These are phyloP conservation scores for Collybia sordida DNA, from an alignment of 768 basidiomycete genomes.

Conservation along the genomic window DNA sequence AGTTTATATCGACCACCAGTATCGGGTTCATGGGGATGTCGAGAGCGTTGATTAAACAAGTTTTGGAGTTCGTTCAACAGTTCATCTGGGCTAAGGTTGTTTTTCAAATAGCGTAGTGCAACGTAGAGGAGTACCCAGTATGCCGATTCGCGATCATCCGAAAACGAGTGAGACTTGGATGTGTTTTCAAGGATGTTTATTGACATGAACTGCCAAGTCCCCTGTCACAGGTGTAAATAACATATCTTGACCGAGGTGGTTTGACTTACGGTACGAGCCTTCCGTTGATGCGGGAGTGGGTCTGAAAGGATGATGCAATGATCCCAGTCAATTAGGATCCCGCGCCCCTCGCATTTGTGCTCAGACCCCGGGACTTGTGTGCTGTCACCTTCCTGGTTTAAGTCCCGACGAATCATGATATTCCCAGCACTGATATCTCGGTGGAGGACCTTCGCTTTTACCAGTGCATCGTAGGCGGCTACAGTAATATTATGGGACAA, in stretches of 20 bases:
- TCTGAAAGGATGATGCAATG: background rate
- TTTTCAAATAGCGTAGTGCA: background rate
- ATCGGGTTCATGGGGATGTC: too few species aligned
- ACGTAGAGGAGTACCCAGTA: background rate
- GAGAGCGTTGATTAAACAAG: too few species aligned
- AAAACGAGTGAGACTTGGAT: background rate
- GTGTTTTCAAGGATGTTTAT: background rate
- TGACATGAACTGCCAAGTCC: slow-evolving; percentile 1
- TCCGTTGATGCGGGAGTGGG: background rate
- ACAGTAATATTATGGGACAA: background rate
- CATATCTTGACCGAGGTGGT: background rate
- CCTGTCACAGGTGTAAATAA: background rate
- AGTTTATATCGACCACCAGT: too few species aligned
- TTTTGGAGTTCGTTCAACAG: too few species aligned
- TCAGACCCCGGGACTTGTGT: too few species aligned
- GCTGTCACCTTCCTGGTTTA: background rate
- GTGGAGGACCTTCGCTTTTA: background rate
- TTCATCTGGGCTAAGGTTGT: background rate
- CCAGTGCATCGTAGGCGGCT: background rate
- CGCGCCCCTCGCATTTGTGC: too few species aligned
- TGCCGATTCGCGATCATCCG: slow-evolving; percentile 1
- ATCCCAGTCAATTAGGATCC: background rate
- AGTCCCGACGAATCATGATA: background rate
- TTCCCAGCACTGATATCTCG: slow-evolving; percentile 5
- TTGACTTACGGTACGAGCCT: background rate